Evolutionary conservation across 345 rosid species (phyloP).

Genomic region (Corymbia maculata): DNA sequence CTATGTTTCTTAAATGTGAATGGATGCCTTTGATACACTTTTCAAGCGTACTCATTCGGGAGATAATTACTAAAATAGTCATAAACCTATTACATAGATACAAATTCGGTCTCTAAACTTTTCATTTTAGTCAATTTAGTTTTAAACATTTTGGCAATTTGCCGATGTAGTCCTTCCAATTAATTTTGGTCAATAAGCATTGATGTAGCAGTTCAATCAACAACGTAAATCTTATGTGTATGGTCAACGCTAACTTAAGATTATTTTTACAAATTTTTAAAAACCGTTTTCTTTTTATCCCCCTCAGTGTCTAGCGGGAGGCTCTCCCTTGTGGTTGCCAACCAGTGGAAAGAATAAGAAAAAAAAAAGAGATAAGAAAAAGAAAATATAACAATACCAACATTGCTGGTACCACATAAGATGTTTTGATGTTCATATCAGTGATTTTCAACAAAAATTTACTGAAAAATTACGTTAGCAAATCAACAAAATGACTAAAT

Average conservation of each 20-base stretch:
- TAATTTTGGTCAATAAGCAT: rapidly evolving
- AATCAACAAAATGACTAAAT: rapidly evolving
- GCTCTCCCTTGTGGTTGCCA: too few species aligned
- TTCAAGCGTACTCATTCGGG: not conserved
- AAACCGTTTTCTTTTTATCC: too few species aligned
- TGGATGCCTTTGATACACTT: not conserved
- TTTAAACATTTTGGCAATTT: not conserved
- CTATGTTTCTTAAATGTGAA: not conserved
- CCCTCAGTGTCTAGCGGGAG: too few species aligned
- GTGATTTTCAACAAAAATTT: rapidly evolving
- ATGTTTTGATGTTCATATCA: too few species aligned
- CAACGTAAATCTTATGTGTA: too few species aligned
- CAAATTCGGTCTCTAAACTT: rapidly evolving
- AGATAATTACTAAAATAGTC: not conserved
- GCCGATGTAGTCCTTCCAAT: rapidly evolving
- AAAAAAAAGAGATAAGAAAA: too few species aligned
- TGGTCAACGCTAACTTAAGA: too few species aligned
- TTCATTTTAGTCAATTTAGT: rapidly evolving
- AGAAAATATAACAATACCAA: too few species aligned
- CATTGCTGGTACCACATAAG: too few species aligned
- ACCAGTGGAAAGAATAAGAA: too few species aligned
- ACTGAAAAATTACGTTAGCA: rapidly evolving
- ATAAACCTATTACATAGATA: rapidly evolving
- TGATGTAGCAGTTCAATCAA: rapidly evolving
- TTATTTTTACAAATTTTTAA: too few species aligned